Percentiles rank a stretch among this genome's conserved stretches.
Conservation (phyloP, 108 stramenopile genomes). For the Cyclotella cryptica region DNA sequence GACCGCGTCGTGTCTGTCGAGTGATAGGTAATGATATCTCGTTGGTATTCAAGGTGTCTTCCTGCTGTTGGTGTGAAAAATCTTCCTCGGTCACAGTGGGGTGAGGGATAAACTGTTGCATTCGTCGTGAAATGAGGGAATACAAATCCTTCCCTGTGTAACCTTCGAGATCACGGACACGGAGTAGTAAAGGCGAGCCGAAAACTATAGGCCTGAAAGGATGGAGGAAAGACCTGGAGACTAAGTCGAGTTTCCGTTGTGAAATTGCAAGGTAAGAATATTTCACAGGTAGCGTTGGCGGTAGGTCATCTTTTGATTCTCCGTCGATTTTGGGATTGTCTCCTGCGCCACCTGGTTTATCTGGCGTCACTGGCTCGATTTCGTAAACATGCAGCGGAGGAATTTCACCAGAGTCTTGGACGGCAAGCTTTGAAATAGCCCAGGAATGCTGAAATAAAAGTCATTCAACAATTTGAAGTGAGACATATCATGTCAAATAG, state of each 20-base stretch:
- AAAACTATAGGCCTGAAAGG: constrained; percentile 75
- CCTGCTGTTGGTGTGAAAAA: not conserved
- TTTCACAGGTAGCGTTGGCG: constrained; percentile 37
- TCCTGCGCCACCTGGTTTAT: not conserved
- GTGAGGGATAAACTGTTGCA: constrained; percentile 69
- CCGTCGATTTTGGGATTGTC: constrained; percentile 14
- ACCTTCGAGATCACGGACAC: constrained; percentile 70
- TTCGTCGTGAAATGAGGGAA: constrained; percentile 69
- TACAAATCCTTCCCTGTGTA: constrained; percentile 82
- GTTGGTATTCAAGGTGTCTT: too few species aligned
- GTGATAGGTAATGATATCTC: not conserved
- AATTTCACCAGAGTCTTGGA: constrained; percentile 84
- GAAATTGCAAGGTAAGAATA: constrained; percentile 79
- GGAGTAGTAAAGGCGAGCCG: constrained; percentile 84
- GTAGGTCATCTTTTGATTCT: constrained; percentile 20
- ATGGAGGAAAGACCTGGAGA: constrained; percentile 72
- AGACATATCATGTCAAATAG: not conserved
- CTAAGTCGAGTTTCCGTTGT: constrained; percentile 76
- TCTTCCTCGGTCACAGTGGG: constrained; percentile 48
- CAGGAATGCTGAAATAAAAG: constrained; percentile 65
- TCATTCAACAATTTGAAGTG: not conserved
- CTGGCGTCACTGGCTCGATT: constrained; percentile 58
- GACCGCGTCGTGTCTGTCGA: constrained; percentile 39
- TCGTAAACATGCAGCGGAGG: constrained; percentile 81
- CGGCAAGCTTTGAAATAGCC: constrained; percentile 73